Base-by-base conservation (phyloP, 805 yeast species). In the Candida boleticola region DNA sequence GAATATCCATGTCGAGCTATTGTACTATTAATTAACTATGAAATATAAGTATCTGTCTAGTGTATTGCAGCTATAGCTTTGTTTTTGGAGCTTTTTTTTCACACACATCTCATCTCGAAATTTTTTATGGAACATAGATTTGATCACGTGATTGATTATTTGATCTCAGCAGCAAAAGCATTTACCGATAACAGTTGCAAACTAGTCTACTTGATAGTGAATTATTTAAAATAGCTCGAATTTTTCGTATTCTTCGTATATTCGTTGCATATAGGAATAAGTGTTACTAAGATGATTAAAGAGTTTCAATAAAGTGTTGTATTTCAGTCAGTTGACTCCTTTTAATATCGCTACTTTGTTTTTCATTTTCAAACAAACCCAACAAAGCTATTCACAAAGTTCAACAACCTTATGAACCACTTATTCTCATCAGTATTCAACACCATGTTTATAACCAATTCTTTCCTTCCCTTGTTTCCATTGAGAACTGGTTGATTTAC, bases 1-100 rank as follows among this genome's bases (percentile, higher is more conserved):
- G 97, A 50, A 92, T 77, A 58, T 84, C 82, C 86, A 85, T 82
- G 36, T 20, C 53, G 31, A 21, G 18, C 23, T 22, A 16, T 17
- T 13, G 7, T 7, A n/a, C n/a, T n/a, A n/a, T n/a, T n/a, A n/a
- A n/a, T n/a, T n/a, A n/a, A n/a, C n/a, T n/a, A n/a, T n/a, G n/a
- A n/a, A n/a, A n/a, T n/a, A n/a, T n/a, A n/a, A n/a, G n/a, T n/a
- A n/a, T n/a, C n/a, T n/a, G n/a, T n/a, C n/a, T n/a, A n/a, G n/a
- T n/a, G n/a, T n/a, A n/a, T n/a, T n/a, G n/a, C n/a, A n/a, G n/a
- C n/a, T n/a, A n/a, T n/a, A n/a, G n/a, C n/a, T n/a, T n/a, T n/a
- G n/a, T n/a, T n/a, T n/a, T n/a, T n/a, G n/a, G n/a, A 21, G 29
- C 36, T 34, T 20, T 31, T 39, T 23, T 27, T 19, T 33, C 30